These are phyloP conservation scores for Sclerotinia subarctica DNA, from an alignment of 2,329 filamentous ascomycete genomes.

Conservation along the genomic window DNA sequence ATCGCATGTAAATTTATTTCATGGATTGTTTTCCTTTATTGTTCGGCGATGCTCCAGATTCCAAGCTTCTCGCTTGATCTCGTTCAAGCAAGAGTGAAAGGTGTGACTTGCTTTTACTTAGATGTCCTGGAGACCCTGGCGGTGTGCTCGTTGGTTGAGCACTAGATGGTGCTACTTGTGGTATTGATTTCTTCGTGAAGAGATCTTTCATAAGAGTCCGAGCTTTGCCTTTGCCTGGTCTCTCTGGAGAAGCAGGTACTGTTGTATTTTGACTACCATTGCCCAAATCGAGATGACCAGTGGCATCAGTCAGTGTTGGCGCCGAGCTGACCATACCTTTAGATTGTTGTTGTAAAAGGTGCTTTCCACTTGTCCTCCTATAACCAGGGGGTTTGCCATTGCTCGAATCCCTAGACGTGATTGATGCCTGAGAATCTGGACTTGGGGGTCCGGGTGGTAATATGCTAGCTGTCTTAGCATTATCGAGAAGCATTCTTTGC, in stretches of 20 bases:
- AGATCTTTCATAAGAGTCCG: slow-evolving; percentile 29
- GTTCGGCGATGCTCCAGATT: slow-evolving; percentile 26
- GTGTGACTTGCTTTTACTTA: slow-evolving; percentile 60
- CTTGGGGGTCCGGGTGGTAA: slow-evolving; percentile 2
- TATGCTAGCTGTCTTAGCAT: slow-evolving; percentile 9
- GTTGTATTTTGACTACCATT: slow-evolving; percentile 1
- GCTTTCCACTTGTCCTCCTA: slow-evolving; percentile 18
- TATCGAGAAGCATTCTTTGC: slow-evolving; percentile 17
- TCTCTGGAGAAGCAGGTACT: slow-evolving; percentile 2
- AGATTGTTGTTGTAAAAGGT: slow-evolving; percentile 25
- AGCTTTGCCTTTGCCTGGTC: slow-evolving; percentile 26
- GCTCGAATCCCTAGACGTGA: slow-evolving; percentile 14
- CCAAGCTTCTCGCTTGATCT: slow-evolving; percentile 44
- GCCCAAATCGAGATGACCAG: slow-evolving; percentile 30
- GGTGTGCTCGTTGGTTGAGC: slow-evolving; percentile 13
- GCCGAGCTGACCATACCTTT: slow-evolving; percentile 34
- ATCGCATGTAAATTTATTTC: slow-evolving; percentile 14
- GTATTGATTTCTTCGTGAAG: slow-evolving; percentile 34
- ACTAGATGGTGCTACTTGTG: slow-evolving; percentile 11
- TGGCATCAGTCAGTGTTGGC: slow-evolving; percentile 32
- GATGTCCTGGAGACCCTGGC: slow-evolving; percentile 38
- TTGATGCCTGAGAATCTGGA: slow-evolving; percentile 19
- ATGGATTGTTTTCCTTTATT: slow-evolving; percentile 10
- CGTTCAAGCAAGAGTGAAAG: slow-evolving; percentile 56
- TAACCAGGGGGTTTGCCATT: slow-evolving; percentile 8